phyloP scores from a whole-genome alignment of 2,329 filamentous ascomycete genomes.

The Harringtonia lauricola region DNA sequence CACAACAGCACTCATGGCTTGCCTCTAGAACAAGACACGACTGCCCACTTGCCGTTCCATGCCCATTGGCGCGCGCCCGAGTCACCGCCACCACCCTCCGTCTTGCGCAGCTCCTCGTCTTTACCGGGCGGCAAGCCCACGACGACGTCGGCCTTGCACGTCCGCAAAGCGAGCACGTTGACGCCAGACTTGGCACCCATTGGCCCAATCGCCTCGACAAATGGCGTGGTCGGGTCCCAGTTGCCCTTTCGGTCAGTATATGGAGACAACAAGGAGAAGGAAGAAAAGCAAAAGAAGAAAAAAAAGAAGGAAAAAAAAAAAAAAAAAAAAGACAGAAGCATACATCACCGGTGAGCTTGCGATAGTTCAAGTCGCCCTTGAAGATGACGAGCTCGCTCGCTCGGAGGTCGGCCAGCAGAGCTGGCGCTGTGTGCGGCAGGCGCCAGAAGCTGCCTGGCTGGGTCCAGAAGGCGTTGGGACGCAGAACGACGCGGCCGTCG shows the following conservation, averaged over 20 bases:
- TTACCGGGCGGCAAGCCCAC: slow-evolving; percentile 70
- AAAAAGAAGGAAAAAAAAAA: not conserved
- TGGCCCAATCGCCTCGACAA: slow-evolving; percentile 73
- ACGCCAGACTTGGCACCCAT: slow-evolving; percentile 72
- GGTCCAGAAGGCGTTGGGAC: slow-evolving; percentile 89
- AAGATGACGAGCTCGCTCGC: slow-evolving; percentile 82
- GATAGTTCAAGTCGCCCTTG: slow-evolving; percentile 95
- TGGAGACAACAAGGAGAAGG: not conserved
- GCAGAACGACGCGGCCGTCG: slow-evolving; percentile 72
- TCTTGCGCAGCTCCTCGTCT: slow-evolving; percentile 67
- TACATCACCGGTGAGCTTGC: slow-evolving; percentile 85
- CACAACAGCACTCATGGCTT: no score
- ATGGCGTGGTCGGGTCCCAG: slow-evolving; percentile 84
- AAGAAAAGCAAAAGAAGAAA: not conserved
- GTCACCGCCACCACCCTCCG: slow-evolving; percentile 60
- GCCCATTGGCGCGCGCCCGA: slow-evolving; percentile 72
- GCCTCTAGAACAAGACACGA: slow-evolving; percentile 74
- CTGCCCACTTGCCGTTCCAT: slow-evolving; percentile 93
- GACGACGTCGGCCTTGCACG: slow-evolving; percentile 93
- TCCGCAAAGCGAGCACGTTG: slow-evolving; percentile 77
- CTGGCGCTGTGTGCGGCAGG: slow-evolving; percentile 56
- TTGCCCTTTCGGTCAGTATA: slow-evolving; percentile 37
- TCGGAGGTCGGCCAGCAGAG: slow-evolving; percentile 67
- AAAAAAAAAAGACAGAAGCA: slow-evolving; percentile 19
- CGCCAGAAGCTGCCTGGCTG: slow-evolving; percentile 81